phyloP scores from a whole-genome alignment of 2,329 filamentous ascomycete species.

The Magnaporthiopsis poae region DNA sequence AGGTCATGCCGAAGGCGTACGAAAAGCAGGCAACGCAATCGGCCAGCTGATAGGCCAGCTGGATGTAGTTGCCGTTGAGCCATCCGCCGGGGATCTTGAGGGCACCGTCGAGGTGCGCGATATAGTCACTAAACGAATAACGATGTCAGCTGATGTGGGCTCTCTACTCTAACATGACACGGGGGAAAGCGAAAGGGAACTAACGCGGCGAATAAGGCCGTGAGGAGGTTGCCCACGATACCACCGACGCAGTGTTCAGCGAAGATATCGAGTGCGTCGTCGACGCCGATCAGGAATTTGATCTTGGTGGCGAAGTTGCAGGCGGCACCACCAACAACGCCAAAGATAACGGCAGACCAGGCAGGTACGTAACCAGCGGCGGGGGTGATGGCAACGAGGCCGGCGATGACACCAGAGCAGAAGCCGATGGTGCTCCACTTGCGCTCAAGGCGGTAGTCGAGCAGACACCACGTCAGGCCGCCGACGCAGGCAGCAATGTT shows the following conservation, averaged over 20 bases:
- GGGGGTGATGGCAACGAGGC: conserved; percentile 79
- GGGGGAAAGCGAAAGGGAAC: conserved; percentile 17
- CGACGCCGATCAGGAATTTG: conserved; percentile 63
- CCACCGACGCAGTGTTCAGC: conserved; percentile 81
- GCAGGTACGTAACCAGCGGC: conserved; percentile 67
- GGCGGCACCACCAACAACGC: conserved; percentile 50
- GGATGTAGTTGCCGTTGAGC: conserved; percentile 61
- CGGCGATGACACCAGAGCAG: conserved; percentile 81
- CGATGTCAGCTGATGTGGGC: conserved; percentile 10
- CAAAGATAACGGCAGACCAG: conserved; percentile 49
- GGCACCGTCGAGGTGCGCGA: conserved; percentile 63
- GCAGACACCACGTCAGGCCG: conserved; percentile 78
- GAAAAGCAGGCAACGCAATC: conserved; percentile 54
- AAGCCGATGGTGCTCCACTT: conserved; percentile 93
- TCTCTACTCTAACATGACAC: too few species aligned
- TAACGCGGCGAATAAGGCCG: conserved; percentile 65
- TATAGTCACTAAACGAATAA: conserved; percentile 45
- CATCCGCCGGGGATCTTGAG: conserved; percentile 52
- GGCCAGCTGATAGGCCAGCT: conserved; percentile 62
- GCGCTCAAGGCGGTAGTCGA: conserved; percentile 78
- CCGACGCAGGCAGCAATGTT: conserved; percentile 77
- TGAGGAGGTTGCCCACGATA: conserved; percentile 69
- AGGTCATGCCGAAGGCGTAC: conserved; percentile 59
- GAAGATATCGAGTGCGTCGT: conserved; percentile 84
- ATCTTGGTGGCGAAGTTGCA: conserved; percentile 84